Evolutionary conservation across 1,284 basidiomycete species (phyloP).

Genomic region (Ustilago trichophora): DNA sequence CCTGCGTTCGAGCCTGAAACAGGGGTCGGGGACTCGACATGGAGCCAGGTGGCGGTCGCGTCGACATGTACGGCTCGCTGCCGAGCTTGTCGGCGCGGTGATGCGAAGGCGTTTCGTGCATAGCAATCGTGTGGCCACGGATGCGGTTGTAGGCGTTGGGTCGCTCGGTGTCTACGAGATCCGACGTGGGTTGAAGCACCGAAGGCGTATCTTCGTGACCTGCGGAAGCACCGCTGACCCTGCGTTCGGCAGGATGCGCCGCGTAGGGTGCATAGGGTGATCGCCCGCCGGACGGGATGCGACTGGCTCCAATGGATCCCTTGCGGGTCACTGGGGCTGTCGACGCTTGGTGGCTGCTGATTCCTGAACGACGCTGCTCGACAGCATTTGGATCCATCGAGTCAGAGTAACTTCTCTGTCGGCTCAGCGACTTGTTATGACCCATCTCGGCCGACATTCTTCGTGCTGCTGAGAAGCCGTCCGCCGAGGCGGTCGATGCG

Average conservation of each 20-base stretch:
- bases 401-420: constrained; percentile 50
- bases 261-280: not conserved
- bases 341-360: constrained; percentile 8
- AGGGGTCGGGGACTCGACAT: constrained; percentile 4
- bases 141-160: constrained; percentile 1
- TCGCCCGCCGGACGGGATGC: not conserved
- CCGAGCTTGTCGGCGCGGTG: not conserved
- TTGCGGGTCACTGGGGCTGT: constrained; percentile 36
- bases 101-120: constrained; percentile 21
- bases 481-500: constrained; percentile 6
- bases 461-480: not conserved
- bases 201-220: constrained; percentile 18
- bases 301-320: constrained; percentile 8
- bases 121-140: constrained; percentile 33
- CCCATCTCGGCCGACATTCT: constrained; percentile 3
- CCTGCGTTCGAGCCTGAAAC: constrained; percentile 2
- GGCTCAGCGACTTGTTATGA: constrained; percentile 15
- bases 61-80: not conserved
- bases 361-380: constrained; percentile 16
- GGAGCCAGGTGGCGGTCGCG: constrained; percentile 1
- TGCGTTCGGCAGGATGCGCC: not conserved
- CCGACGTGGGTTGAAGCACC: constrained; percentile 19
- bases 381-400: constrained; percentile 22
- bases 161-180: not conserved
- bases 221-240: not conserved